Evolutionary conservation across 1,284 basidiomycete species (phyloP).

Genomic region (Pyrrhoderma noxium): DNA sequence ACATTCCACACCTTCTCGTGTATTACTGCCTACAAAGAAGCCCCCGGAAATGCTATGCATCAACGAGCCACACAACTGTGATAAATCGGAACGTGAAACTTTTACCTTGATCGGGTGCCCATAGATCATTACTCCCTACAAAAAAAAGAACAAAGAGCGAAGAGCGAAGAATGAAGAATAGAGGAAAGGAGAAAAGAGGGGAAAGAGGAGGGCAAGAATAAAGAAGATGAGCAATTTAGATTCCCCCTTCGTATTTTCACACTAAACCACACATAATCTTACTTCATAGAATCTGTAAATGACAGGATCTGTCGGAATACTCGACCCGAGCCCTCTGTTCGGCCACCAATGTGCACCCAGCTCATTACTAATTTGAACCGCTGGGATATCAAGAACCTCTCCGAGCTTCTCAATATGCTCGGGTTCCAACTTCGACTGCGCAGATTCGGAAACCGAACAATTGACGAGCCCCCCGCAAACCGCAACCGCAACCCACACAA

Average conservation of each 20-base stretch:
- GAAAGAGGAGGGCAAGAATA: too few species aligned
- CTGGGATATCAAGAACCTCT: slow-evolving; percentile 42
- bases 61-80: not conserved
- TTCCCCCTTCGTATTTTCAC: too few species aligned
- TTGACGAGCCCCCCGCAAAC: too few species aligned
- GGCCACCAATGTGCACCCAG: slow-evolving; percentile 69
- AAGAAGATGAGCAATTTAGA: too few species aligned
- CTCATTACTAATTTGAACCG: slow-evolving; percentile 34
- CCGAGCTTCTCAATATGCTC: slow-evolving; percentile 54
- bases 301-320: slow-evolving; percentile 73
- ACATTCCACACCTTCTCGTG: slow-evolving; percentile 64
- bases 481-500: not conserved
- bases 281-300: slow-evolving; percentile 85
- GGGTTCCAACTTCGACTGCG: slow-evolving; percentile 58
- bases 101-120: slow-evolving; percentile 71
- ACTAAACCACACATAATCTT: slow-evolving; percentile 13
- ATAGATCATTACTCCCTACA: slow-evolving; percentile 71
- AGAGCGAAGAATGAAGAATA: too few species aligned
- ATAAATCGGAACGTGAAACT: slow-evolving; percentile 1
- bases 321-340: slow-evolving; percentile 57
- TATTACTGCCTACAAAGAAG: slow-evolving; percentile 56
- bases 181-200: too few species aligned
- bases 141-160: not conserved
- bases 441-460: too few species aligned
- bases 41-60: slow-evolving; percentile 2